Percentiles rank a stretch among this genome's conserved stretches.
phyloP scores from a whole-genome alignment of 2,329 filamentous ascomycete species.

The Xylariaceae sp. region DNA sequence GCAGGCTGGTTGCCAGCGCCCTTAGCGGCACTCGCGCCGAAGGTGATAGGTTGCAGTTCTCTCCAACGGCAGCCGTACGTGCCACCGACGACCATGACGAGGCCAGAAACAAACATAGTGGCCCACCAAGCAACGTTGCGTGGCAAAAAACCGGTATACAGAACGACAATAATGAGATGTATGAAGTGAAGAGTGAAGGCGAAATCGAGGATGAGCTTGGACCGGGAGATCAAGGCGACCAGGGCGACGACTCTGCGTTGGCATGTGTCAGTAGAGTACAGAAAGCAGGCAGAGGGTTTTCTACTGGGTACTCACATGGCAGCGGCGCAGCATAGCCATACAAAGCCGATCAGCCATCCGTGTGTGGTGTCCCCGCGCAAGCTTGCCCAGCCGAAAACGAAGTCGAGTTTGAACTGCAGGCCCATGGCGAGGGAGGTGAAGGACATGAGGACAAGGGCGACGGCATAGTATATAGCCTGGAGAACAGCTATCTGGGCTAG shows the following conservation, averaged over 20 bases:
- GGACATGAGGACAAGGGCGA: conserved; percentile 49
- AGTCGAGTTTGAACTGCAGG: conserved; percentile 47
- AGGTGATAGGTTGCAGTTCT: conserved; percentile 83
- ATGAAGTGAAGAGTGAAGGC: conserved; percentile 82
- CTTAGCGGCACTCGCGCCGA: conserved; percentile 60
- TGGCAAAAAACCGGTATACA: conserved; percentile 76
- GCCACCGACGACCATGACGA: conserved; percentile 56
- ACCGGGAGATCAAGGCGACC: conserved; percentile 77
- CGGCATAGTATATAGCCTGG: conserved; percentile 53
- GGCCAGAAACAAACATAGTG: conserved; percentile 46
- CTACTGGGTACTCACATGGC: conserved; percentile 41
- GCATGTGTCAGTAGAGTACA: neutral
- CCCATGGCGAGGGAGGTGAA: conserved; percentile 59
- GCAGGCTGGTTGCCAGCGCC: conserved; percentile 15
- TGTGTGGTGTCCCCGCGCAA: conserved; percentile 59
- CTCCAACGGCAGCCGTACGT: conserved; percentile 91
- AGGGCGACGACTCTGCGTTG: conserved; percentile 71
- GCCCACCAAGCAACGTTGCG: conserved; percentile 84
- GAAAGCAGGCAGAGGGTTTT: neutral
- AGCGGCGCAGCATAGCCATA: conserved; percentile 52
- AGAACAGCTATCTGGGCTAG: conserved; percentile 55
- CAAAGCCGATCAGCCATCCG: conserved; percentile 56
- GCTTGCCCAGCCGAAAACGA: conserved; percentile 56
- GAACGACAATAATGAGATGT: conserved; percentile 70
- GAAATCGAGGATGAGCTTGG: conserved; percentile 93